These are phyloP conservation scores for Trichoderma sp. DNA, from an alignment of 2,329 filamentous ascomycete genomes.

Conservation along the genomic window DNA sequence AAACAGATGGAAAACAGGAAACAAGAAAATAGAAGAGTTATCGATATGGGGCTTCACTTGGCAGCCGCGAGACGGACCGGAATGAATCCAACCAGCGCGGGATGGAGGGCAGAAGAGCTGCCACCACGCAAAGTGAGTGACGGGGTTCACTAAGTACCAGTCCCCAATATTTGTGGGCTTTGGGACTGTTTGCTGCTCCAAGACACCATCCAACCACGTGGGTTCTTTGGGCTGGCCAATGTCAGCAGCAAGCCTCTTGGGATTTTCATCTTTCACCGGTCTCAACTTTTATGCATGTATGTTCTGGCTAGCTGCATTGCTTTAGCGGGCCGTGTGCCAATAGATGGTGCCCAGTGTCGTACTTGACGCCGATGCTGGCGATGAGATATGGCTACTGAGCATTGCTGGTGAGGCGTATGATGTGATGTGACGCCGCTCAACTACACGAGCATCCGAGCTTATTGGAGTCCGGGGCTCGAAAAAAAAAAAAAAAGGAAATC, in stretches of 20 bases:
- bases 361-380: neutral
- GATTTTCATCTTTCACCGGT: slow-evolving; percentile 3
- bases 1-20: neutral
- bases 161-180: slow-evolving; percentile 10
- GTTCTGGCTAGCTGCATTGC: slow-evolving; percentile 2
- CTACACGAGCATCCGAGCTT: neutral
- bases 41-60: neutral
- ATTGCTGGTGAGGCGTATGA: slow-evolving; percentile 3
- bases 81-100: neutral
- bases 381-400: neutral
- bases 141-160: neutral
- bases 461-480: neutral
- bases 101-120: slow-evolving; percentile 17
- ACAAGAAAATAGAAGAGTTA: neutral
- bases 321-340: slow-evolving; percentile 10
- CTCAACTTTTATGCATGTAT: slow-evolving; percentile 19
- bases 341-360: slow-evolving; percentile 7
- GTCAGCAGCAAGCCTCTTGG: slow-evolving; percentile 18
- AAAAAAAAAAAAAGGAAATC: neutral
- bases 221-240: slow-evolving; percentile 6
- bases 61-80: slow-evolving; percentile 2
- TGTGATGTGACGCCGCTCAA: neutral
- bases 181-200: neutral
- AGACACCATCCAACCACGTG: slow-evolving; percentile 22
- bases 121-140: neutral